Base-by-base conservation (phyloP, 768 basidiomycete genomes). In the Suillus alpinus region DNA sequence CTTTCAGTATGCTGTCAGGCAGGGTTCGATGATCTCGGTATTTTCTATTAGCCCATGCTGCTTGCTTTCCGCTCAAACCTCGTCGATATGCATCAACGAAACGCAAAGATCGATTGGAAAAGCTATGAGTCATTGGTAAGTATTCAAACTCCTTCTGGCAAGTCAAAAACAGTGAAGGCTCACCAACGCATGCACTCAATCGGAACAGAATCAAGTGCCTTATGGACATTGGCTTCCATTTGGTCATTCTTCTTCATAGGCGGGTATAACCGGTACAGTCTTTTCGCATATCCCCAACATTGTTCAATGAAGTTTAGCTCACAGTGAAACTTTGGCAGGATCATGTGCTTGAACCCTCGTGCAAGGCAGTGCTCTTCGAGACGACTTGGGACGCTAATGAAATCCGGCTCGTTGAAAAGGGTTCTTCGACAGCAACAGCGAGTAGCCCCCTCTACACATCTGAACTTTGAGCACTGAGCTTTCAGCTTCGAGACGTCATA, bases 151-250 rank as follows among this genome's bases (percentile, higher is more conserved):
- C n/a, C n/a, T n/a, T n/a, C n/a, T n/a, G n/a, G n/a, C n/a, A n/a
- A n/a, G n/a, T n/a, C n/a, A n/a, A n/a, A n/a, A n/a, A 7, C n/a
- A n/a, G n/a, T n/a, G n/a, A 20, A 20, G 8, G 63, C 64, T 58
- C 53, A 69, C 69, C 59, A 9, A 31, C n/a, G 43, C 18, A 71
- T 71, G 4, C 46, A 65, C 39, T 61, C 58, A 23, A 67, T 43
- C 0, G 71, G 62, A 0, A 80, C 64, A 1, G 61, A 37, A 12
- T 76, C 69, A 0, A 80, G 59, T 0, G 71, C 65, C 3, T 23
- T 37, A 12, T 71, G 7, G 0, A 74, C 66, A 68, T 80, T 79
- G 14, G 34, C n/a, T 56, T 74, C 64, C 5, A 81, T 63, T 44
- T 75, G 73, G 18, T 63, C 73, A 37, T 77, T 73, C 8, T 61